A percentile compares a stretch with the other conserved stretches of the same genome.
Evolutionary conservation across 176 grass and related monocot genomes (phyloP).

Genomic region (Avena atlantica): DNA sequence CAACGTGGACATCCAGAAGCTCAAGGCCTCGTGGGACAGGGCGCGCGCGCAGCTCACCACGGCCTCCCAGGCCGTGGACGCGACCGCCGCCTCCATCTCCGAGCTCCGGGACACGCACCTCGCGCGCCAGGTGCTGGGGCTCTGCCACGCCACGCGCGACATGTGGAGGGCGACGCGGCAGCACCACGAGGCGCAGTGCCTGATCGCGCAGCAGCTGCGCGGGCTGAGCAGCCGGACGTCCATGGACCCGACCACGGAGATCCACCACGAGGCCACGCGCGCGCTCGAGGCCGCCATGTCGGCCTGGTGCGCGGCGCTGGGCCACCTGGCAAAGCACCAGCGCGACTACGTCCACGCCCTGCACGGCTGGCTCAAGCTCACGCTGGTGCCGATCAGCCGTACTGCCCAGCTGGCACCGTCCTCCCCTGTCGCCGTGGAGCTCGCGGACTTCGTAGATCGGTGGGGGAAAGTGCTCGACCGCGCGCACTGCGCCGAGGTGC

Average conservation of each 20-base stretch:
- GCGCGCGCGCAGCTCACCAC: slow-evolving; percentile 53
- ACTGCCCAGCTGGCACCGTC: background rate
- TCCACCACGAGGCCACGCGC: slow-evolving; percentile 63
- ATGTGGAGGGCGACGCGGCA: slow-evolving; percentile 67
- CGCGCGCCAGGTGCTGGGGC: slow-evolving; percentile 61
- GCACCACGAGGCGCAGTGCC: slow-evolving; percentile 66
- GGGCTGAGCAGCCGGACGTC: slow-evolving; percentile 59
- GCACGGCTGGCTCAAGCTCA: slow-evolving; percentile 64
- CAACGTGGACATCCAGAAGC: slow-evolving; percentile 59
- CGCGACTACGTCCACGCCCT: slow-evolving; percentile 62
- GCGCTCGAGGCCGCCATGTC: slow-evolving; percentile 67
- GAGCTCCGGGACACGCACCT: slow-evolving; percentile 71
- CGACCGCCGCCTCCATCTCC: slow-evolving; percentile 56
- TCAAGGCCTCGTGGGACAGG: slow-evolving; percentile 62
- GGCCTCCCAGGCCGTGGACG: slow-evolving; percentile 47
- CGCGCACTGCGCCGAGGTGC: slow-evolving; percentile 52
- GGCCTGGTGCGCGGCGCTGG: slow-evolving; percentile 59
- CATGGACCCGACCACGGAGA: slow-evolving; percentile 64
- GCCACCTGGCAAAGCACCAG: slow-evolving; percentile 58
- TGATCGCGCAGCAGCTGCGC: slow-evolving; percentile 71
- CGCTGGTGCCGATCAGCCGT: slow-evolving; percentile 35
- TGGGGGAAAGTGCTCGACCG: slow-evolving; percentile 66
- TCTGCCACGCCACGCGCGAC: slow-evolving; percentile 57
- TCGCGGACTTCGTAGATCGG: slow-evolving; percentile 57
- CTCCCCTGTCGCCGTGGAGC: slow-evolving; percentile 49